phyloP scores from a whole-genome alignment of 352 stramenopile species.

The Globisporangium cystogenes region DNA sequence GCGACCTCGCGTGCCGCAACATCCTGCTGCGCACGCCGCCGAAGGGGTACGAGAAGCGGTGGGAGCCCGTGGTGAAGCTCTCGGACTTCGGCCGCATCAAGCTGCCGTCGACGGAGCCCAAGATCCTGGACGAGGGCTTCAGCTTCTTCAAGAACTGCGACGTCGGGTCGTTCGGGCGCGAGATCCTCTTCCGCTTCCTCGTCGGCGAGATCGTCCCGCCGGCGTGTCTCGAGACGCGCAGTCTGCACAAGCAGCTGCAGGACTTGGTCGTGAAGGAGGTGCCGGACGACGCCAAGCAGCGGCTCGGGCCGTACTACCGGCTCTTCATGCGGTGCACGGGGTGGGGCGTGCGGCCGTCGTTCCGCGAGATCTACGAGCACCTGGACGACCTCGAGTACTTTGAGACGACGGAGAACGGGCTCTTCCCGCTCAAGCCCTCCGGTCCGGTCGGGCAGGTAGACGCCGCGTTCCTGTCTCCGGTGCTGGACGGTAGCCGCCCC shows the following conservation, averaged over 20 bases:
- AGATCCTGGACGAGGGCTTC: constrained; percentile 64
- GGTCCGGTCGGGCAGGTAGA: constrained; percentile 6
- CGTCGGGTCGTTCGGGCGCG: constrained; percentile 66
- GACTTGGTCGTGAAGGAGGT: constrained; percentile 68
- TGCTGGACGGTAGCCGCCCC: constrained; percentile 22
- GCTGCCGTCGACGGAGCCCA: constrained; percentile 50
- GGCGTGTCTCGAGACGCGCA: constrained; percentile 63
- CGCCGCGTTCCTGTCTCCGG: constrained; percentile 51
- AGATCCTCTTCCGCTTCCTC: constrained; percentile 75
- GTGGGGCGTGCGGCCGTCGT: constrained; percentile 75
- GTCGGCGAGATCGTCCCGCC: constrained; percentile 77
- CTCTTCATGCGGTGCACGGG: constrained; percentile 71
- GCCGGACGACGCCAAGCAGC: constrained; percentile 41
- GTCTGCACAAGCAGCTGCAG: constrained; percentile 67
- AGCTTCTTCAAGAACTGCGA: constrained; percentile 86
- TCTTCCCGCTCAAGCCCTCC: constrained; percentile 71
- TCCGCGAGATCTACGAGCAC: constrained; percentile 76
- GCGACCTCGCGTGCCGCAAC: constrained; percentile 81
- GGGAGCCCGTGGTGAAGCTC: constrained; percentile 76
- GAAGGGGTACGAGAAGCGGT: constrained; percentile 77
- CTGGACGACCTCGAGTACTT: constrained; percentile 77
- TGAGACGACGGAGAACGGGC: constrained; percentile 63
- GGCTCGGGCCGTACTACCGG: constrained; percentile 57
- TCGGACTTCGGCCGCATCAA: constrained; percentile 83
- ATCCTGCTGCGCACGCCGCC: constrained; percentile 78